phyloP scores from a whole-genome alignment of 495 filamentous ascomycete genomes.

The Penicillium pulvis region DNA sequence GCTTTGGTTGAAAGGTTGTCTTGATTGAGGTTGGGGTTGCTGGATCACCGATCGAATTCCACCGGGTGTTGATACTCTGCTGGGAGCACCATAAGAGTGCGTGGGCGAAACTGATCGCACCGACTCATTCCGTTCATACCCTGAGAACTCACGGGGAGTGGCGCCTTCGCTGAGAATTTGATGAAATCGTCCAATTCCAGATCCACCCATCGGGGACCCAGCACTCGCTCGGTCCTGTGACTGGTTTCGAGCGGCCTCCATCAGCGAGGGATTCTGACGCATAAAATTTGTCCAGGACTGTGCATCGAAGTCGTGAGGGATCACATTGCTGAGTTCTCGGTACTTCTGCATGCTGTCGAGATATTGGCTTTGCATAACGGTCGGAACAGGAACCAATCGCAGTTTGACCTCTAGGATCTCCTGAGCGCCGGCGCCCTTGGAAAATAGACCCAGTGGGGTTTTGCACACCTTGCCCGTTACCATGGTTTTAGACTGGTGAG shows the following conservation, averaged over 20 bases:
- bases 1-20: slow-evolving; percentile 27
- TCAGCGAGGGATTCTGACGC: slow-evolving; percentile 58
- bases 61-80: slow-evolving; percentile 42
- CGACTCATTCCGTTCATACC: slow-evolving; percentile 31
- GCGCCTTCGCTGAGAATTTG: slow-evolving; percentile 50
- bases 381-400: slow-evolving; percentile 80
- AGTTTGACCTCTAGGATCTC: slow-evolving; percentile 95
- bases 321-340: slow-evolving; percentile 59
- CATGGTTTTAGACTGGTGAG: slow-evolving; percentile 66
- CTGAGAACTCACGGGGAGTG: slow-evolving; percentile 44
- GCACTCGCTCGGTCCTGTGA: slow-evolving; percentile 36
- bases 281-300: slow-evolving; percentile 68
- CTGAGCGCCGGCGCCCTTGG: slow-evolving; percentile 65
- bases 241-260: slow-evolving; percentile 34
- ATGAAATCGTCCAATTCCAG: slow-evolving; percentile 55
- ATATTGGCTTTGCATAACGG: slow-evolving; percentile 69
- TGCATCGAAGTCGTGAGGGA: slow-evolving; percentile 66
- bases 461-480: slow-evolving; percentile 90
- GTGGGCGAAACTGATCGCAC: slow-evolving; percentile 40
- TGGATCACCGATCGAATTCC: slow-evolving; percentile 30
- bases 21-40: slow-evolving; percentile 25
- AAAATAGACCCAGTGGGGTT: slow-evolving; percentile 80
- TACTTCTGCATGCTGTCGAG: slow-evolving; percentile 63
- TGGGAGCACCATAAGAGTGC: slow-evolving; percentile 38
- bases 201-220: slow-evolving; percentile 51